Evolutionary conservation across 1,139 yeast genomes (phyloP), one percentile per base, ranked within the genome.

Genomic region (Petasospora rhodanensis): DNA sequence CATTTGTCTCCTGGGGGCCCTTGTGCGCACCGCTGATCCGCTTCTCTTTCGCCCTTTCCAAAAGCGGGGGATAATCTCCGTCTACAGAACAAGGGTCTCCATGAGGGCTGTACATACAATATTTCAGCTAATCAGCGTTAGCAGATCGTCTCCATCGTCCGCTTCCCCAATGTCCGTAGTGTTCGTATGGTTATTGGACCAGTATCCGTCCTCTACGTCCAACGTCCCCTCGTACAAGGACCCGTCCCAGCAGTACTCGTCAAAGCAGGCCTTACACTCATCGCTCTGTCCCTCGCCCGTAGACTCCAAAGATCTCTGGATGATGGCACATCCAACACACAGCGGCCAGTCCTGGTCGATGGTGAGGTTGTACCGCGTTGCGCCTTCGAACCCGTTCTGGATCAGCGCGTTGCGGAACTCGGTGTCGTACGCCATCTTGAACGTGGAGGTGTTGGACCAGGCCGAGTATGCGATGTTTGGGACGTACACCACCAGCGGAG

Each of bases 281-380:
- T 71, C 77, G 7, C 87, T 71, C 42, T 78, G 79, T 14, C 70
- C 65, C 19, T 68, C 58, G 21, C 80, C 79, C 31, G 69, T 62
- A 51, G 94, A 71, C 62, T 86, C 94, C 54, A 81, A 80, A 35
- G 81, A 76, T 56, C 96, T 76, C 59, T 86, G 80, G 38, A 87
- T 68, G 34, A 87, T 75, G 7, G 96, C 96, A 66, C 97, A 87
- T 2, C 87, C 85, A 33, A 87, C 73, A 66, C 96, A 87, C 7
- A 81, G 72, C 33, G 73, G 68, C 80, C 87, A 87, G 35, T 81
- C 80, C 2, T 65, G 58, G 51, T 83, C 94, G 26, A 79, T 62
- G 5, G 96, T 82, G 26, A 76, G 62, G 55, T 86, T 86, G 46
- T 71, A 69, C 55, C 86, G 75, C 1, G 95, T 71, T 18, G 83